Evolutionary conservation across 495 filamentous ascomycete species (phyloP).

Genomic region (Neurospora sp.): DNA sequence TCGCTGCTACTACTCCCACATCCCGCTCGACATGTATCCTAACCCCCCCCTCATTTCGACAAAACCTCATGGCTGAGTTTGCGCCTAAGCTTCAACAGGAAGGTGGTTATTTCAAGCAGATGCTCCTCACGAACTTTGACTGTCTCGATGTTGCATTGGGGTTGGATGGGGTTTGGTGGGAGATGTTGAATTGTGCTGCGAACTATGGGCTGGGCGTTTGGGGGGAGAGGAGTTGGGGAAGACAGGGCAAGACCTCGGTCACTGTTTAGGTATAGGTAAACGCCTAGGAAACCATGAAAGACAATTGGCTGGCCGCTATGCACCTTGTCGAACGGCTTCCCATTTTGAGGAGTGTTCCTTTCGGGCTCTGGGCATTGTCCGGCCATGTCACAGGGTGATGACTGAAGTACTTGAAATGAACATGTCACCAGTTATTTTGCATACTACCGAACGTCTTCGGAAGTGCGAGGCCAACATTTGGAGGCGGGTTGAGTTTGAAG

Average conservation of each 20-base stretch:
- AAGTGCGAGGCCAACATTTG: not conserved
- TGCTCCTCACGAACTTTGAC: not conserved
- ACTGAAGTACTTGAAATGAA: not conserved
- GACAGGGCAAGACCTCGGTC: not conserved
- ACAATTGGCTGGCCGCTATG: not conserved
- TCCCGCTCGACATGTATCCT: not conserved
- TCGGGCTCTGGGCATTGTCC: not conserved
- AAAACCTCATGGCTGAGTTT: not conserved
- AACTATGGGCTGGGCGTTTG: not conserved
- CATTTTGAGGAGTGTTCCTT: not conserved
- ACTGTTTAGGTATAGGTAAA: not conserved
- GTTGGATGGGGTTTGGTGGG: not conserved
- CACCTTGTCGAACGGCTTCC: not conserved
- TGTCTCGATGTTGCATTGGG: not conserved
- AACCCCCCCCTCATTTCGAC: not conserved
- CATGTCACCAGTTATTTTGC: not conserved
- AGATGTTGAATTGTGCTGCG: not conserved
- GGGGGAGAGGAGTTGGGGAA: not conserved
- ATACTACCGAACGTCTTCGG: not conserved
- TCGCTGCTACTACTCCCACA: not conserved
- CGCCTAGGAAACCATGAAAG: not conserved
- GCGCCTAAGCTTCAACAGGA: not conserved
- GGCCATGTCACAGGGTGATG: not conserved
- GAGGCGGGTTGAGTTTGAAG: not conserved
- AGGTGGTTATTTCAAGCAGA: not conserved